phyloP scores from a whole-genome alignment of 495 filamentous ascomycete genomes.

The Talaromyces proteolyticus region DNA sequence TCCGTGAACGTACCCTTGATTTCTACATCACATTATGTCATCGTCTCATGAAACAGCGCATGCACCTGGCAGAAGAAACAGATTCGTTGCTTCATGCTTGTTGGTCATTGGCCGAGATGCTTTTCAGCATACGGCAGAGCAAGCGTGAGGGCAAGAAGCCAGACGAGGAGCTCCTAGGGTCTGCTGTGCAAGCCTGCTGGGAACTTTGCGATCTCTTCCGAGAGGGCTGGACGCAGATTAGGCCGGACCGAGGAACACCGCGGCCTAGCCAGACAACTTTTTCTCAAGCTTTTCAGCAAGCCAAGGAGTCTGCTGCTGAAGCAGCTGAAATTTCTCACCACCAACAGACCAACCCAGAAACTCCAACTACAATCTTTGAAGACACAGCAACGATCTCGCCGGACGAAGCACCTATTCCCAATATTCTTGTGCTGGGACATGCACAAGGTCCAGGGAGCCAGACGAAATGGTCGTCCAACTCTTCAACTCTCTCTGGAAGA shows the following conservation, averaged over 20 bases:
- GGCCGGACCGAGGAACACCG: conserved; percentile 82
- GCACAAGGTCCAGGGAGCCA: conserved; percentile 28
- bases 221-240: conserved; percentile 86
- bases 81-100: conserved; percentile 80
- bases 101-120: conserved; percentile 89
- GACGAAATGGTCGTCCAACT: conserved; percentile 67
- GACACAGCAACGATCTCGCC: conserved; percentile 72
- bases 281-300: conserved; percentile 43
- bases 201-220: conserved; percentile 91
- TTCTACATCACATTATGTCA: conserved; percentile 94
- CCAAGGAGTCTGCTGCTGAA: conserved; percentile 25
- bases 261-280: conserved; percentile 75
- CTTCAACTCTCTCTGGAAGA: conserved; percentile 63
- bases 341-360: conserved; percentile 61
- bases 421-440: conserved; percentile 80
- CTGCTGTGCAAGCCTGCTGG: conserved; percentile 90
- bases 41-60: conserved; percentile 87
- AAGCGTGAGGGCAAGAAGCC: conserved; percentile 63
- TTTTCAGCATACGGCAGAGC: conserved; percentile 86
- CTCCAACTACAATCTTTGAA: conserved; percentile 89
- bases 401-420: conserved; percentile 69
- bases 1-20: conserved; percentile 82
- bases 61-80: conserved; percentile 67
- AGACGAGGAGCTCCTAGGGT: conserved; percentile 78
- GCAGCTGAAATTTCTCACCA: conserved; percentile 24